phyloP scores from a whole-genome alignment of 495 filamentous ascomycete genomes.

The Talaromyces thailandensis region DNA sequence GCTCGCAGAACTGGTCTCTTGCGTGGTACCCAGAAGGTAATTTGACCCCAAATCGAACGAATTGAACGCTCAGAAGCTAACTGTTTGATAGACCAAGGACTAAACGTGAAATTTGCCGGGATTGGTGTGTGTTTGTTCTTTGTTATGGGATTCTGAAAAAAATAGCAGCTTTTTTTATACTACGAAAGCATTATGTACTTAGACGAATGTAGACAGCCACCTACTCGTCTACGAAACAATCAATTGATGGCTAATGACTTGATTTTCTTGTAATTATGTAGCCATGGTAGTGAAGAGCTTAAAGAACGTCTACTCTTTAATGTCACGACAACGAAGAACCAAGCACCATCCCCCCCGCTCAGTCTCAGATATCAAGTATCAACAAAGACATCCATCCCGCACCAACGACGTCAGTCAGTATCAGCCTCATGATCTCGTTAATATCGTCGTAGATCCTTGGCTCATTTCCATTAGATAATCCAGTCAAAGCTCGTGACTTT shows the following conservation, averaged over 20 bases:
- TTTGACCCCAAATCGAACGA: neutral
- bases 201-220: constrained; percentile 38
- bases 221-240: constrained; percentile 35
- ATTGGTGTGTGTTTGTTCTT: constrained; percentile 32
- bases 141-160: constrained; percentile 39
- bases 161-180: constrained; percentile 28
- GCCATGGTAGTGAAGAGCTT: no score
- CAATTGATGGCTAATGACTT: constrained; percentile 3
- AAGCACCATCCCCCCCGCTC: no score
- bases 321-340: no score
- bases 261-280: neutral
- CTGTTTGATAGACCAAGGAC: neutral
- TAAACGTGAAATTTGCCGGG: constrained; percentile 23
- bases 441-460: neutral
- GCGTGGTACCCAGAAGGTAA: constrained; percentile 88
- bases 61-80: neutral
- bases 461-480: neutral
- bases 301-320: no score
- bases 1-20: constrained; percentile 97
- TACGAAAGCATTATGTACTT: constrained; percentile 43
- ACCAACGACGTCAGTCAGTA: neutral
- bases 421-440: neutral
- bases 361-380: neutral
- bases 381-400: neutral
- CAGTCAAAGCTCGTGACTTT: neutral